A percentile compares a stretch with the other conserved stretches of the same genome.
Conservation (phyloP, 805 yeast genomes). For the Starmerella potacharoeniae region DNA sequence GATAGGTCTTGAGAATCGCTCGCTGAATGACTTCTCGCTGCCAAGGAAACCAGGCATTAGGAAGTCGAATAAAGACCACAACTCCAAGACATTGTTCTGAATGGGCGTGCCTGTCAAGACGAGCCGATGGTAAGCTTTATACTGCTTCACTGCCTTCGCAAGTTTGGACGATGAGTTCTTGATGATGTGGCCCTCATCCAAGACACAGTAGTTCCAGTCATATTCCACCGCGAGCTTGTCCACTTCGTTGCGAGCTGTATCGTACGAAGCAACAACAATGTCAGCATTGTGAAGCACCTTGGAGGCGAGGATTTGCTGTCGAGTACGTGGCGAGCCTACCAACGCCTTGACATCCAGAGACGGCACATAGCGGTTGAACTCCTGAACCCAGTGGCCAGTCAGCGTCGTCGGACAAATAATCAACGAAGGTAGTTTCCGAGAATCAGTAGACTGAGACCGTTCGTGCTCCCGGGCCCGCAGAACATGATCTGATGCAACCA, state of each 20-base stretch:
- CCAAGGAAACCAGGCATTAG: constrained; percentile 98
- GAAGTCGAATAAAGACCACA: constrained; percentile 96
- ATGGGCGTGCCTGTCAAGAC: constrained; percentile 95
- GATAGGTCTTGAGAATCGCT: constrained; percentile 94
- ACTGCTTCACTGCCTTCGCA: constrained; percentile 72
- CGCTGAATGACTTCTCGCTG: constrained; percentile 85
- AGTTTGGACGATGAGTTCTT: constrained; percentile 83
- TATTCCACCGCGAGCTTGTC: constrained; percentile 41
- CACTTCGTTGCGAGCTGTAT: constrained; percentile 87
- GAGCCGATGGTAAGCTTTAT: constrained; percentile 79
- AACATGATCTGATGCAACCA: constrained; percentile 91
- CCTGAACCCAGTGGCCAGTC: constrained; percentile 99
- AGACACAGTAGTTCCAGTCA: constrained; percentile 84
- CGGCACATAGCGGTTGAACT: constrained; percentile 80
- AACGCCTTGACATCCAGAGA: constrained; percentile 70
- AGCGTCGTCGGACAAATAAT: constrained; percentile 94
- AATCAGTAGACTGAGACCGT: constrained; percentile 50
- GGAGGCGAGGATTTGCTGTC: constrained; percentile 29
- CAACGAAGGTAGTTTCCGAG: constrained; percentile 67
- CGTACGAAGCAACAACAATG: constrained; percentile 88
- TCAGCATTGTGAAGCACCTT: constrained; percentile 45
- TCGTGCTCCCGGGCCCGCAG: constrained; percentile 59
- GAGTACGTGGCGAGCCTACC: constrained; percentile 79
- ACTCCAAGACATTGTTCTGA: constrained; percentile 89
- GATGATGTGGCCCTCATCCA: constrained; percentile 96